Base-by-base conservation (phyloP, 1,284 basidiomycete species). In the Tylopilus sp. region DNA sequence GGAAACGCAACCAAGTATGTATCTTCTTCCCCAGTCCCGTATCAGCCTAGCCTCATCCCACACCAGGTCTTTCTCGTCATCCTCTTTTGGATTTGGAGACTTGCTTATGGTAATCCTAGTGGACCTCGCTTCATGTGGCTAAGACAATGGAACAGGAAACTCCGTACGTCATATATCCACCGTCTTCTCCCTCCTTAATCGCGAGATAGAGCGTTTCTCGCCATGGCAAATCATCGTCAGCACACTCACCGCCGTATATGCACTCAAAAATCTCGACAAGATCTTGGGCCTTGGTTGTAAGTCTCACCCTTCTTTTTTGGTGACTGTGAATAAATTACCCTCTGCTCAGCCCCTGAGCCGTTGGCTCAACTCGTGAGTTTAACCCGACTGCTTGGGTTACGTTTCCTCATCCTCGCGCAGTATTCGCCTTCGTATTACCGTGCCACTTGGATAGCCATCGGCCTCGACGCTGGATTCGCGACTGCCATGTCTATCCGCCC, bases 401-500 rank as follows among this genome's bases (percentile, higher is more conserved):
- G 37, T 46, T 21, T 55, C 51, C 57, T 61, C 37, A 51, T 53
- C 28, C 39, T 28, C 30, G 29, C 41, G 9, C 56, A 94, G 90
- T 97, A 97, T 65, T 91, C 92, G 2, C 79, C 89, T 2, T 88
- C 91, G 7, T 97, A 95, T 67, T 97, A 96, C 69, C 86, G 96
- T 25, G 95, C 93, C n/a, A 97, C 95, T 41, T 99, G 95, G 89
- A 85, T 99, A 57, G 84, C 73, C 46, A 95, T 89, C 0, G 95
- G 93, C 0, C 76, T 98, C n/a, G 96, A 99, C 65, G 94, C 95
- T 1, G 96, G 95, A 1, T 98, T 98, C 63, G 92, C 95, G 0
- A 94, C 93, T 0, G 94, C 96, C 9, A 93, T 96, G 87, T 75
- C 82, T 2, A 90, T 99, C 55, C 82, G 85, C n/a, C 90, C 92